Conservation (phyloP, 2,329 filamentous ascomycete species). For the Diplodia seriata region DNA sequence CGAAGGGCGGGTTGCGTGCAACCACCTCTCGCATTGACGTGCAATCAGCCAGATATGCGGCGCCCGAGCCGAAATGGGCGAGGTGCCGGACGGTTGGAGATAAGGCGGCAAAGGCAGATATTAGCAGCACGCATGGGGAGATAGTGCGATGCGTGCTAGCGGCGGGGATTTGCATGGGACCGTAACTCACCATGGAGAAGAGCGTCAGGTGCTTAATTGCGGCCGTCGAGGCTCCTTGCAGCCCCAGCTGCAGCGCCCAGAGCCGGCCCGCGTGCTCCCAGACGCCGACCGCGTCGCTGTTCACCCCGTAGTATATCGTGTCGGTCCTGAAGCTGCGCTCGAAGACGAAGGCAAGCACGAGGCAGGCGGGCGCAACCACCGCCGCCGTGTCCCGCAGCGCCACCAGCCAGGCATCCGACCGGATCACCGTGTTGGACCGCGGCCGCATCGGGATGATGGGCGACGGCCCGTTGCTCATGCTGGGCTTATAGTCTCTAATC, state of each 20-base stretch:
- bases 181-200: constrained; percentile 30
- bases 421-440: constrained; percentile 26
- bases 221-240: constrained; percentile 12
- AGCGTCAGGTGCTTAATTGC: constrained; percentile 29
- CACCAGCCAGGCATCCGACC: constrained; percentile 30
- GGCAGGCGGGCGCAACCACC: constrained; percentile 23
- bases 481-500: constrained; percentile 35
- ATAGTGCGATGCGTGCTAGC: constrained; percentile 27
- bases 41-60: constrained; percentile 8
- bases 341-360: constrained; percentile 29
- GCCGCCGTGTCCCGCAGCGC: constrained; percentile 25
- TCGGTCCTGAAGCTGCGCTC: constrained; percentile 30
- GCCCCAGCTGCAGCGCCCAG: constrained; percentile 26
- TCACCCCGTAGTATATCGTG: constrained; percentile 17
- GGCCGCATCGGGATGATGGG: constrained; percentile 25
- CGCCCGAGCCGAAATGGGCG: constrained; percentile 18
- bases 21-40: constrained; percentile 8
- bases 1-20: constrained; percentile 23
- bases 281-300: constrained; percentile 15
- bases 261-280: constrained; percentile 29
- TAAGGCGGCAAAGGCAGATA: constrained; percentile 27
- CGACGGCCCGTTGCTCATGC: constrained; percentile 29
- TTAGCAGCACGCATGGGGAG: not conserved
- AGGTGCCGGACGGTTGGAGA: not conserved
- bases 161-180: constrained; percentile 9